A percentile compares a stretch with the other conserved stretches of the same genome.
These are phyloP conservation scores for Phytopythium oedochilum DNA, from an alignment of 352 stramenopile species.

Conservation along the genomic window DNA sequence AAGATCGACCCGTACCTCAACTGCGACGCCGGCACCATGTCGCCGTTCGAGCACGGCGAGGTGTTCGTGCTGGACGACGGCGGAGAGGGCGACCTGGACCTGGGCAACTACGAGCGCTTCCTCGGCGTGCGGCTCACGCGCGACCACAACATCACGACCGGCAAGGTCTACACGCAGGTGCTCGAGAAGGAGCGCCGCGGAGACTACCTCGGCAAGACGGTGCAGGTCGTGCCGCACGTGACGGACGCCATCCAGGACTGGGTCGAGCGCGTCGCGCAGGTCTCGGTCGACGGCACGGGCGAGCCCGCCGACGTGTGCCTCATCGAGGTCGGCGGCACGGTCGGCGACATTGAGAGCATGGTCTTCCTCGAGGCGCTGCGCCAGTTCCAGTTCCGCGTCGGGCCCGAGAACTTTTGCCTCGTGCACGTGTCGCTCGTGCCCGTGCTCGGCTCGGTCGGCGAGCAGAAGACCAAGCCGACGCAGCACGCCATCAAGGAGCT, in stretches of 20 bases:
- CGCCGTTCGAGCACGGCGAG: conserved; percentile 95
- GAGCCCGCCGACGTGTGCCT: conserved; percentile 95
- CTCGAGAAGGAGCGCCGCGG: conserved; percentile 95
- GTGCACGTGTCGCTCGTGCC: conserved; percentile 99
- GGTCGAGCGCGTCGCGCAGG: conserved; percentile 97
- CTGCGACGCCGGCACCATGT: conserved; percentile 98
- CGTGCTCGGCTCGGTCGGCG: conserved; percentile 96
- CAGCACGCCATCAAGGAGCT: conserved; percentile 99
- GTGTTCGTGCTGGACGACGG: conserved; percentile 98
- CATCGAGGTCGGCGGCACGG: conserved; percentile 98
- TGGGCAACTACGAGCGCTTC: conserved; percentile 99
- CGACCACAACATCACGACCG: conserved; percentile 99
- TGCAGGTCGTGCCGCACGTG: conserved; percentile 97
- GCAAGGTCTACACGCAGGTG: conserved; percentile 97
- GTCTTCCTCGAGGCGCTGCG: conserved; percentile 99
- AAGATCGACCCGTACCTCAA: conserved; percentile 99
- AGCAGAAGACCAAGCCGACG: conserved; percentile 99
- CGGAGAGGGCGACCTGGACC: conserved; percentile 95
- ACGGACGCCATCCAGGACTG: conserved; percentile 95
- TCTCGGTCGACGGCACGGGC: conserved; percentile 88
- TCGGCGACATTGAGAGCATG: conserved; percentile 99
- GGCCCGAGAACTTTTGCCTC: conserved; percentile 97
- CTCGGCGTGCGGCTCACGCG: conserved; percentile 93
- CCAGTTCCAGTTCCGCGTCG: conserved; percentile 99
- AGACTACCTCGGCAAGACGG: conserved; percentile 99